Conservation (phyloP, 2,329 filamentous ascomycete genomes). For the Fusarium sp. region DNA sequence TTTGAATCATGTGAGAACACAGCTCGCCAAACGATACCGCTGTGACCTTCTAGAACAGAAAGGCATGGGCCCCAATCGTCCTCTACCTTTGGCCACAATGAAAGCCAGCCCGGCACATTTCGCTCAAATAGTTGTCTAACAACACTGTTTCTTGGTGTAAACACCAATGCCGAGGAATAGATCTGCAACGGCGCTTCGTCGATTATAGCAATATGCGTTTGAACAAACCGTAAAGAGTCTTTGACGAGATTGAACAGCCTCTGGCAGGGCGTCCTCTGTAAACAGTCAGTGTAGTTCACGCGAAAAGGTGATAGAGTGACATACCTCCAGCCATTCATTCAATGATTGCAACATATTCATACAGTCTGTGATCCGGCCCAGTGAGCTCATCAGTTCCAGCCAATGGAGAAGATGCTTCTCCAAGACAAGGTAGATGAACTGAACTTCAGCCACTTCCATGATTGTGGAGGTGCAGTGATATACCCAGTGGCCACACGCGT, state of each 20-base stretch:
- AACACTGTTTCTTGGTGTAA: not conserved
- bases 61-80: not conserved
- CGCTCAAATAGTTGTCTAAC: not conserved
- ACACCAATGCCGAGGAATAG: not conserved
- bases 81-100: not conserved
- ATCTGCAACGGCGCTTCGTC: not conserved
- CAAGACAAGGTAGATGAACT: fast-evolving
- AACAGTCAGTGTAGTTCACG: not conserved
- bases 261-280: not conserved
- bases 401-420: not conserved
- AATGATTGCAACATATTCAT: not conserved
- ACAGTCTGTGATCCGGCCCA: fast-evolving
- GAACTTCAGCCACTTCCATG: fast-evolving
- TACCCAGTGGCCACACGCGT: conserved; percentile 43
- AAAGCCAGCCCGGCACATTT: not conserved
- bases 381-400: not conserved
- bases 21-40: too few relatives aligned
- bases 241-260: not conserved
- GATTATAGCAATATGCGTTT: not conserved
- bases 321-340: not conserved
- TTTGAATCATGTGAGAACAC: not conserved
- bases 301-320: fast-evolving
- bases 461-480: conserved; percentile 35
- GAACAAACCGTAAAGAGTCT: not conserved
- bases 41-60: not conserved